These are phyloP conservation scores for Leucosporidium scottii DNA, from an alignment of 768 basidiomycete genomes.

Conservation along the genomic window DNA sequence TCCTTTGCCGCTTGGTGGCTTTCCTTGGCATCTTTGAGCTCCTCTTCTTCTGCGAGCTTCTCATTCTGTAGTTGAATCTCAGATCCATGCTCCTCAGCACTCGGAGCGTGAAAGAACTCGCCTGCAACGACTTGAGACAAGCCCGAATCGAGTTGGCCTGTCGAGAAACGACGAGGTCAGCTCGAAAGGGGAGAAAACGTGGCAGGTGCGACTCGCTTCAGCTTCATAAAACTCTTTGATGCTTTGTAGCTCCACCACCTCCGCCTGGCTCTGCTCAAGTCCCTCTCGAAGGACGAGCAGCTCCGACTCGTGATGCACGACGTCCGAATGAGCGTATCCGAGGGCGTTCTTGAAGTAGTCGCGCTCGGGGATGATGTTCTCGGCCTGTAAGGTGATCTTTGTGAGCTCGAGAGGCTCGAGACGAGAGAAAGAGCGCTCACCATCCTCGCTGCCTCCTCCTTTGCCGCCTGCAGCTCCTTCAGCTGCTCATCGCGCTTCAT, in stretches of 20 bases:
- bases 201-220: too few relatives aligned
- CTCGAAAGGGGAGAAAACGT: too few relatives aligned
- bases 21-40: not conserved
- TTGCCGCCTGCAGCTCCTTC: not conserved
- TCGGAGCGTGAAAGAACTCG: too few relatives aligned
- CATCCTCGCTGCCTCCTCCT: not conserved
- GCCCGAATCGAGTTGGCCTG: too few relatives aligned
- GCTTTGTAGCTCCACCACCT: not conserved
- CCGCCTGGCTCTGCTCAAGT: not conserved
- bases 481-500: not conserved
- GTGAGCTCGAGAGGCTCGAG: too few relatives aligned
- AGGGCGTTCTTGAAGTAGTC: too few relatives aligned
- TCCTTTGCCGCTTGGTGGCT: not conserved
- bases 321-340: not conserved
- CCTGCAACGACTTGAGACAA: not conserved
- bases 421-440: not conserved
- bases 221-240: not conserved
- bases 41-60: not conserved
- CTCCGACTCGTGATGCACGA: conserved; percentile 2
- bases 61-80: not conserved
- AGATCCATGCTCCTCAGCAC: not conserved
- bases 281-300: not conserved
- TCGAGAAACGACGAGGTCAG: too few relatives aligned
- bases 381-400: too few relatives aligned
- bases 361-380: too few relatives aligned